Evolutionary conservation across 2,329 filamentous ascomycete species (phyloP).

Genomic region (Fusarium sp.): DNA sequence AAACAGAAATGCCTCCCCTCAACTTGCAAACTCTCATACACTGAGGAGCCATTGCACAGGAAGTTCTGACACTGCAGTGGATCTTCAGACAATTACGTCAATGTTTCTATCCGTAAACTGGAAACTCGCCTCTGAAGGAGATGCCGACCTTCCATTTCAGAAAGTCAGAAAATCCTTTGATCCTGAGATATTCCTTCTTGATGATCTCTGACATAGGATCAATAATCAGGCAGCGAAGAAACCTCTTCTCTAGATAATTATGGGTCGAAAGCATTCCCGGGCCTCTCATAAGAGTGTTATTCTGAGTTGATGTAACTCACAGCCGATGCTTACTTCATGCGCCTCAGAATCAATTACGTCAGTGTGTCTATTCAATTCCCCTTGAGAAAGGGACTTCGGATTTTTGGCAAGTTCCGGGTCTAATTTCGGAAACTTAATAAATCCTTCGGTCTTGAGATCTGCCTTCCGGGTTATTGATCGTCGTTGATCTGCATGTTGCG

Average conservation of each 20-base stretch:
- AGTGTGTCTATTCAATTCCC: neutral
- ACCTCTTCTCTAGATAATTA: neutral
- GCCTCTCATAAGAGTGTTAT: neutral
- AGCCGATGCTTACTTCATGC: neutral
- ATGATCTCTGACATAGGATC: neutral
- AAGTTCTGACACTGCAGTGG: neutral
- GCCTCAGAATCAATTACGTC: neutral
- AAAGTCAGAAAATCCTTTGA: neutral
- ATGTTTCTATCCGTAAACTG: neutral
- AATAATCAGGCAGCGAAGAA: neutral
- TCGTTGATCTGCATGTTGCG: neutral
- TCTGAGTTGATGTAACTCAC: neutral
- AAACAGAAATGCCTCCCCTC: accelerated
- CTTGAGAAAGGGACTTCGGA: too few relatives aligned
- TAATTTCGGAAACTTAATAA: neutral
- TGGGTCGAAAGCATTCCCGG: neutral
- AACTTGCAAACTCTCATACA: neutral
- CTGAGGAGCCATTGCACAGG: neutral
- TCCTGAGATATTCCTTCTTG: neutral
- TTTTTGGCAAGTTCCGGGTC: neutral
- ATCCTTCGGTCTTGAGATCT: neutral
- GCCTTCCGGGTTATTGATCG: neutral
- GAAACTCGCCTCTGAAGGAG: neutral
- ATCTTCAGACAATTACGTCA: neutral
- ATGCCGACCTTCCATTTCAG: neutral